Percentiles rank a stretch among this genome's conserved stretches.
These are phyloP conservation scores for Solanum arcanum DNA, from an alignment of 257 asterid genomes.

Conservation along the genomic window DNA sequence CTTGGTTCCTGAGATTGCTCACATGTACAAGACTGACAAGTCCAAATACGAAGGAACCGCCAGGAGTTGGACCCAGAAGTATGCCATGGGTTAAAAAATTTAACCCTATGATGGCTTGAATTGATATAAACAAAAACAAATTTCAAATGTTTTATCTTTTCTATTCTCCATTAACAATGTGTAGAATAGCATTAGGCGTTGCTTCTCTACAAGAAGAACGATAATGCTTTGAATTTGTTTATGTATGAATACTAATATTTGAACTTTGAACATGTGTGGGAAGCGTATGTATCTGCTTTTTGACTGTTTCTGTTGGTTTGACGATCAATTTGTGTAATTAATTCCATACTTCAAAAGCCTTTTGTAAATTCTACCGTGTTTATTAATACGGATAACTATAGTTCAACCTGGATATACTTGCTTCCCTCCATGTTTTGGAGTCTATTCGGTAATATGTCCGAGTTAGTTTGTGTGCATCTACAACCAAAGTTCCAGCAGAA, in stretches of 20 bases:
- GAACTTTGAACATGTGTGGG: background rate
- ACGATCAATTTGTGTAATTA: background rate
- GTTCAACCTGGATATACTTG: background rate
- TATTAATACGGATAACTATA: background rate
- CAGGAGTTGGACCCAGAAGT: conserved; percentile 89
- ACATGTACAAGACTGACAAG: conserved; percentile 78
- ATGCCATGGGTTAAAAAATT: conserved; percentile 61
- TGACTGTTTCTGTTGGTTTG: background rate
- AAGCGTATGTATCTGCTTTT: background rate
- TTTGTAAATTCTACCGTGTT: background rate
- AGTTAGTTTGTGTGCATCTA: background rate
- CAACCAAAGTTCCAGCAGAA: background rate
- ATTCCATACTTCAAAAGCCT: background rate
- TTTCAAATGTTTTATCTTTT: conserved; percentile 2
- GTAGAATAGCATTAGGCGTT: conserved; percentile 9
- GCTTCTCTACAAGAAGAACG: background rate
- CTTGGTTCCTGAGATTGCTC: conserved; percentile 76
- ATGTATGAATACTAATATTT: background rate
- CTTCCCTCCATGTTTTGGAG: background rate
- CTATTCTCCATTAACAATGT: conserved; percentile 11
- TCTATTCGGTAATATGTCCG: background rate
- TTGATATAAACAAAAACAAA: conserved; percentile 18
- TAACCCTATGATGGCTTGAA: background rate
- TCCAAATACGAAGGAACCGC: conserved; percentile 77
- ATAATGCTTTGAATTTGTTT: conserved; percentile 4